These are phyloP conservation scores for Triticum timopheevii DNA, from an alignment of 176 grass and related monocot genomes.

Conservation along the genomic window DNA sequence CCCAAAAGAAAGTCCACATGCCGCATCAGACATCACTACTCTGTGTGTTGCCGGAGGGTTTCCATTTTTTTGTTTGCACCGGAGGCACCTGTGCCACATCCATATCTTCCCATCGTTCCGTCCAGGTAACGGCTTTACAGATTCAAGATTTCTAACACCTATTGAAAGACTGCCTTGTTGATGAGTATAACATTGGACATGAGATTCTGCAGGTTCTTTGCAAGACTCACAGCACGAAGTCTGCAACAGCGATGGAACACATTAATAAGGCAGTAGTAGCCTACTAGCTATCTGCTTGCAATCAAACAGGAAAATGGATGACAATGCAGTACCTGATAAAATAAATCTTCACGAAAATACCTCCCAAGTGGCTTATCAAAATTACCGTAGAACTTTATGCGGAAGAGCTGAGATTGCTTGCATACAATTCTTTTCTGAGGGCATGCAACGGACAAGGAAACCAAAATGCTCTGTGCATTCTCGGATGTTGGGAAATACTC, in stretches of 20 bases:
- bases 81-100: slow-evolving; percentile 99
- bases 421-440: slow-evolving; percentile 72
- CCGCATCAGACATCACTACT: slow-evolving; percentile 92
- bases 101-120: slow-evolving; percentile 88
- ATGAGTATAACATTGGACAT: slow-evolving; percentile 94
- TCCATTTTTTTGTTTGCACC: slow-evolving; percentile 74
- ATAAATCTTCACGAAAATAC: slow-evolving; percentile 93
- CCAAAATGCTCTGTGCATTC: slow-evolving; percentile 92
- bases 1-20: slow-evolving; percentile 93
- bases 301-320: slow-evolving; percentile 2
- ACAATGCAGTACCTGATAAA: slow-evolving; percentile 62
- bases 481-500: slow-evolving; percentile 77
- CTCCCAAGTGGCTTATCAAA: slow-evolving; percentile 96
- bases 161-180: slow-evolving; percentile 90
- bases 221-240: slow-evolving; percentile 76
- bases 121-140: slow-evolving; percentile 61
- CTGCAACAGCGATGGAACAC: slow-evolving; percentile 38
- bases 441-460: slow-evolving; percentile 80
- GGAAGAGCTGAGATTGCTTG: slow-evolving; percentile 79
- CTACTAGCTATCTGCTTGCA: not conserved
- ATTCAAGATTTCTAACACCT: slow-evolving; percentile 62
- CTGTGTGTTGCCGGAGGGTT: slow-evolving; percentile 65
- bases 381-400: slow-evolving; percentile 97
- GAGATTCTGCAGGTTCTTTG: slow-evolving; percentile 83
- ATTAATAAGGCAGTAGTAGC: slow-evolving; percentile 14